Evolutionary conservation across 352 stramenopile species (phyloP).

Genomic region (Phytophthora tubulina): DNA sequence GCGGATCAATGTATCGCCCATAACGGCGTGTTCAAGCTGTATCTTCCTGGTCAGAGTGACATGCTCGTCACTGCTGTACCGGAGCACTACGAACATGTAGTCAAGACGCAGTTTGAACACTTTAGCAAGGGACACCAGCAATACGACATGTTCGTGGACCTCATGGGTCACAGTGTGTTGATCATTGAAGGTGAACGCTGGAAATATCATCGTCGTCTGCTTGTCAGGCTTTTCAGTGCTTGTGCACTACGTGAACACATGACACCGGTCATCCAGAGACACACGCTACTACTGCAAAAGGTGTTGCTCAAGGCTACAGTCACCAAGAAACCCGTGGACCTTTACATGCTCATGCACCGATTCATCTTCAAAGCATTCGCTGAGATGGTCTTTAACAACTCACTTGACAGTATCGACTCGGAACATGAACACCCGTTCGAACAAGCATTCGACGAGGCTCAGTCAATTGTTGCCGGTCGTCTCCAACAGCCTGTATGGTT

Average conservation of each 20-base stretch:
- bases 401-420: conserved; percentile 47
- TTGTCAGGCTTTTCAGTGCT: conserved; percentile 54
- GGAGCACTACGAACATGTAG: conserved; percentile 63
- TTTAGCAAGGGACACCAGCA: conserved; percentile 64
- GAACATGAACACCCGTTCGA: conserved; percentile 55
- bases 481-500: conserved; percentile 43
- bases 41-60: conserved; percentile 46
- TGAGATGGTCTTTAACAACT: conserved; percentile 58
- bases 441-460: conserved; percentile 45
- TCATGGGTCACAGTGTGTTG: conserved; percentile 59
- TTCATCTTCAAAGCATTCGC: conserved; percentile 61
- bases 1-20: conserved; percentile 46
- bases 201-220: conserved; percentile 56
- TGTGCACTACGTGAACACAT: conserved; percentile 53
- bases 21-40: conserved; percentile 46
- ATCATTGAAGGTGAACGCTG: conserved; percentile 57
- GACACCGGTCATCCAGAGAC: conserved; percentile 46
- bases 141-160: conserved; percentile 52
- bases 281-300: conserved; percentile 44
- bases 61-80: conserved; percentile 54
- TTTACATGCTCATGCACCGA: conserved; percentile 51
- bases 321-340: conserved; percentile 39
- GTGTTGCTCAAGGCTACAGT: conserved; percentile 32
- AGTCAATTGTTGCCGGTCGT: conserved; percentile 43
- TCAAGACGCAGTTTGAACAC: conserved; percentile 63